A percentile compares a stretch with the other conserved stretches of the same genome.
Evolutionary conservation across 345 rosid genomes (phyloP).

Genomic region (Boechera stricta): DNA sequence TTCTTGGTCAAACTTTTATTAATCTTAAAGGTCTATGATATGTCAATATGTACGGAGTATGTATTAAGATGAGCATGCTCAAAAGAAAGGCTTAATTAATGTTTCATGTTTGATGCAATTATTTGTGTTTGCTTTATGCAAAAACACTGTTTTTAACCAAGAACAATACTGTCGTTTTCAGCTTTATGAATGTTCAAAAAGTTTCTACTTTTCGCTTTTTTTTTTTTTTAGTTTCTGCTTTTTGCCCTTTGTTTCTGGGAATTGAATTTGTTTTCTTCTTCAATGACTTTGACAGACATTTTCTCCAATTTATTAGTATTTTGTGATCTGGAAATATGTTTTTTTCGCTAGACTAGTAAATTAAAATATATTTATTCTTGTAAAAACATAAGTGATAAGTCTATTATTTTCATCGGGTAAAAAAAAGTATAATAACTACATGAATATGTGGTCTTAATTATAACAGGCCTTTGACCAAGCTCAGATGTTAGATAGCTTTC

Average conservation of each 20-base stretch:
- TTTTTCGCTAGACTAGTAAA: neutral
- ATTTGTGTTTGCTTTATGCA: constrained; percentile 38
- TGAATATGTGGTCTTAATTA: neutral
- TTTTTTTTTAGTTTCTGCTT: neutral
- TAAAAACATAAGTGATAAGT: neutral
- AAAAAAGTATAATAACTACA: neutral
- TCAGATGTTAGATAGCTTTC: constrained; percentile 6
- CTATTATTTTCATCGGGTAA: neutral
- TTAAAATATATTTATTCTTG: neutral
- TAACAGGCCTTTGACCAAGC: neutral
- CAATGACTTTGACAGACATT: constrained; percentile 35
- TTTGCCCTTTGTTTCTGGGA: constrained; percentile 41
- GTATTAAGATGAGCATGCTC: constrained; percentile 38
- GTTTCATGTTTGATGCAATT: constrained; percentile 36
- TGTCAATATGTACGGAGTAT: neutral
- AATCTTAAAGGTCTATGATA: neutral
- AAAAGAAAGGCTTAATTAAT: constrained; percentile 25
- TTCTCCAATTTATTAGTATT: constrained; percentile 9
- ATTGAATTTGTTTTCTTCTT: constrained; percentile 28
- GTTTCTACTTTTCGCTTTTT: constrained; percentile 39
- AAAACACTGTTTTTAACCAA: constrained; percentile 37
- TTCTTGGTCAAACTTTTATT: neutral
- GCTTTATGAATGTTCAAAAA: constrained; percentile 44
- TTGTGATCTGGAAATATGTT: neutral
- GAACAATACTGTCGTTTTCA: constrained; percentile 44